Evolutionary conservation across 2,329 filamentous ascomycete genomes (phyloP).

Genomic region (Thielaviopsis musarum): DNA sequence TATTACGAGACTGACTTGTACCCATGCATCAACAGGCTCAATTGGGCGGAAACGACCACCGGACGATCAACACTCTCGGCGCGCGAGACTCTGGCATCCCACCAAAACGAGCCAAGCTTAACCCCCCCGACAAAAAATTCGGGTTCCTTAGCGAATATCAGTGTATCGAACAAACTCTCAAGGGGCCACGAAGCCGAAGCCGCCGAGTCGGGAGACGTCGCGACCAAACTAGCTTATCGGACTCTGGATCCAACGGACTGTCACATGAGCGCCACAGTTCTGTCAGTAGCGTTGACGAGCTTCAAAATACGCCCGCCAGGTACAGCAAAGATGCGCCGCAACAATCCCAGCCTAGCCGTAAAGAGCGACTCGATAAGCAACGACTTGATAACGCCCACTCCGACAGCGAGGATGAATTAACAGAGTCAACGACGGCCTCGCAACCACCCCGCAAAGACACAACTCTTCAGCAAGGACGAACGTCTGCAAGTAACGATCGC

Average conservation of each 20-base stretch:
- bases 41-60: background rate
- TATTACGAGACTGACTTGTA: background rate
- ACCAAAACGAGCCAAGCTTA: background rate
- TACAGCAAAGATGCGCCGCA: background rate
- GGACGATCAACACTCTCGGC: background rate
- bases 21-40: background rate
- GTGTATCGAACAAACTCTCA: background rate
- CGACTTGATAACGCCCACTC: background rate
- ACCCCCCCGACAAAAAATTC: background rate
- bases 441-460: background rate
- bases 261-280: background rate
- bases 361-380: background rate
- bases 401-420: slow-evolving; percentile 7
- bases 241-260: background rate
- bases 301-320: background rate
- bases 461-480: background rate
- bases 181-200: background rate
- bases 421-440: background rate
- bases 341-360: background rate
- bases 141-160: background rate
- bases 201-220: background rate
- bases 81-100: background rate
- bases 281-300: slow-evolving; percentile 5
- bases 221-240: background rate
- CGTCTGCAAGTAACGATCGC: background rate